These are phyloP conservation scores for Pneumocystis carinii DNA, from an alignment of 1,139 yeast species.

Conservation along the genomic window DNA sequence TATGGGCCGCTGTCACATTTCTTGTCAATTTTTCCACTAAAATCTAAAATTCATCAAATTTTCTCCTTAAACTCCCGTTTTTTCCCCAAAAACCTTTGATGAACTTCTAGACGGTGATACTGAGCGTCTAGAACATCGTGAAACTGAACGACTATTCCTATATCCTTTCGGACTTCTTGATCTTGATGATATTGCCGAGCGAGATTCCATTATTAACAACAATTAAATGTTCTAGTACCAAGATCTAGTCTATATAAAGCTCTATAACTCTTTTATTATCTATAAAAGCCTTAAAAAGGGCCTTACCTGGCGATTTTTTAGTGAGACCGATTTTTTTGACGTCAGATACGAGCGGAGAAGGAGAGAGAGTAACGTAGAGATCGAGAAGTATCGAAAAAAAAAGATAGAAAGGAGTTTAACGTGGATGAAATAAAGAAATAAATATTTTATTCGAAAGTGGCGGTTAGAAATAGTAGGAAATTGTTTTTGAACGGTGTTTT, in stretches of 20 bases:
- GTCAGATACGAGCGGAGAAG: too few species aligned
- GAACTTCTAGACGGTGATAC: not conserved
- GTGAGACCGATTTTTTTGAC: too few species aligned
- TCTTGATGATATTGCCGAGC: not conserved
- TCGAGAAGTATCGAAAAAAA: too few species aligned
- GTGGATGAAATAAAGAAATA: too few species aligned
- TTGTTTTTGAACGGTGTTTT: not conserved
- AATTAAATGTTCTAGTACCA: not conserved
- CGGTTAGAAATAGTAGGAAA: not conserved
- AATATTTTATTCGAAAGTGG: too few species aligned
- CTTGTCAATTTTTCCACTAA: slow-evolving; percentile 13
- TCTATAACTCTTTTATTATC: too few species aligned
- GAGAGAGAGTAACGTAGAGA: too few species aligned
- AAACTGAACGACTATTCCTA: not conserved
- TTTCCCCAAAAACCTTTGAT: not conserved
- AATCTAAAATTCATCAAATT: slow-evolving; percentile 23
- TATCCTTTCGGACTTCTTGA: not conserved
- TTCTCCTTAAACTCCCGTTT: not conserved
- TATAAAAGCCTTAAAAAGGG: too few species aligned
- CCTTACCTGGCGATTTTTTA: too few species aligned
- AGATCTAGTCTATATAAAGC: not conserved
- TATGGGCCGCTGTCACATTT: slow-evolving; percentile 12
- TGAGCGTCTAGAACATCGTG: not conserved
- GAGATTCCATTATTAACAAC: not conserved
- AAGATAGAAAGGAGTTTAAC: not conserved